Evolutionary conservation across 2,329 filamentous ascomycete species (phyloP), one percentile per base, ranked within the genome.

Genomic region (Colletotrichum destructivum): DNA sequence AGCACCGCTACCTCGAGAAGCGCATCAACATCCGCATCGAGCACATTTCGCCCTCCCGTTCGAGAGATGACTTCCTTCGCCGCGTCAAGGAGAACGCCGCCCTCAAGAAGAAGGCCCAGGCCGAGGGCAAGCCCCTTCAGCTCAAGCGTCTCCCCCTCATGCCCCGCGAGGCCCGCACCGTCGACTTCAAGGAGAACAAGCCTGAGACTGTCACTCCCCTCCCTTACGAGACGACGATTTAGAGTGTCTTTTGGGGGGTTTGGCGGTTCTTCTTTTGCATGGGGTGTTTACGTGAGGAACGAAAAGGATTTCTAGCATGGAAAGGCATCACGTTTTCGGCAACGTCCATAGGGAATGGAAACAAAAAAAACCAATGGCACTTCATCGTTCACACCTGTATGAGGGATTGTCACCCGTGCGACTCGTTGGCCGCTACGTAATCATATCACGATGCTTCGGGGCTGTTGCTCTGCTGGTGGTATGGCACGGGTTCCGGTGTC

Each of bases 1-100:
- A 95, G 88, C 96, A 98, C 93, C 94, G 96, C 83, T 99, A 98
- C 92, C 90, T 99, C 85, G 96, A 99, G 94, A 99, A 99, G 95
- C 96, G 96, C 86, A 92, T 99, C 90, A 98, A 98, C 92, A 90
- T 99, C 88, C 94, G 96, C 84, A 88, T 98, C 87, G 96, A 99
- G 93, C 96, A 99, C 92, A 91, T 99, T 87, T 88, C 88, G 82
- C 93, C 94, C 84, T 98, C 96, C 79, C 93, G 96, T 85, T 98
- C 96, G 82, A 92, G 96, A 84, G 96, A 98, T 82, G 96, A 96
- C 86, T 98, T 99, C 91, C 87, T 98, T 82, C 92, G 90, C 88
- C 93, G 96, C 82, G 96, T 99, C 86, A 98, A 98, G 94, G 88
- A 91, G 84, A 98, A 98, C 89, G 95, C 95, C 82, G 92, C 90